Evolutionary conservation across 495 filamentous ascomycete genomes (phyloP), one percentile per base, ranked within the genome.

Genomic region (Sphaerosporella brunnea): DNA sequence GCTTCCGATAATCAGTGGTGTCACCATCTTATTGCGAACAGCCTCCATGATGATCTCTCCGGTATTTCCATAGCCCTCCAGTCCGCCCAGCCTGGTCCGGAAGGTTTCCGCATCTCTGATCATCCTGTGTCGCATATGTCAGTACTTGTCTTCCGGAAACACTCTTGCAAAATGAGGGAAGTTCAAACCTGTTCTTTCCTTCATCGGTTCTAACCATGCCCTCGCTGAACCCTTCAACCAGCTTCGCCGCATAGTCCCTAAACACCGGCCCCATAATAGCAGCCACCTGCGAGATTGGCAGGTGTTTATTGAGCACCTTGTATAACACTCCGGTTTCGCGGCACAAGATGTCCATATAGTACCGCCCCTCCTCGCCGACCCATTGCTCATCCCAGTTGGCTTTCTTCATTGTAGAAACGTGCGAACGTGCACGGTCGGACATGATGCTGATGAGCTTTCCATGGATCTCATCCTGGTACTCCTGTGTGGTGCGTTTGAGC

Each of bases 361-460:
- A 62, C 53, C 77, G 85, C 3, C 69, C 47, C 10, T 44, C 43
- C n/a, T 53, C 55, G 2, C 48, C 55, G 16, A 47, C 51, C 5
- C 50, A 50, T 15, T 58, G 60, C 16, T 37, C 16, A 16, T 87
- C 79, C 80, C 84, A 94, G 48, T 81, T 64, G 34, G 87, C 70
- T 47, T 75, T 74, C 60, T 76, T 82, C 67, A 99, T 77, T 15
- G 74, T 72, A 48, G 73, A 79, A 18, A 84, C 75, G 54, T 83
- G 84, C 0, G 74, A 65, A 1, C 73, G 64, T 4, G 81, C 81
- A 0, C 90, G 75, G 10, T 75, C 77, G 39, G 77, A 78, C 87
- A 96, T 95, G 50, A 99, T 96, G 48, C 93, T 86, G 13, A 94
- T 81, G 0, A 99, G 68, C 60, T 99, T 99, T 45, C 93, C 85